phyloP scores from a whole-genome alignment of 345 rosid species.

The Aquilaria yunnanensis region DNA sequence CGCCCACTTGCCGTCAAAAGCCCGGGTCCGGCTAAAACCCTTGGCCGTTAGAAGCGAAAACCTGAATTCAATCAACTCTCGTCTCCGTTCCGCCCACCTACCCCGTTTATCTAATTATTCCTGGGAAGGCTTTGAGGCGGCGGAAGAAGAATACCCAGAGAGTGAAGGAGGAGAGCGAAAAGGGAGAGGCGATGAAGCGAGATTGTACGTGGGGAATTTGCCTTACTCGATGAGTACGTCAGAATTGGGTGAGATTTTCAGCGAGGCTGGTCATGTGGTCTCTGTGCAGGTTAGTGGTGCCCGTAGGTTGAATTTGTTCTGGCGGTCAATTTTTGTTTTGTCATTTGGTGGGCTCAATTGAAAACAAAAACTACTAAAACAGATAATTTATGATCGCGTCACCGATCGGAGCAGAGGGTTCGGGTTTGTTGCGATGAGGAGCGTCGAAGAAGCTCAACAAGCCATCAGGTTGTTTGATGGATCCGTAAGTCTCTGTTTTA shows the following conservation, averaged over 20 bases:
- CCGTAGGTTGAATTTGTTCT: background rate
- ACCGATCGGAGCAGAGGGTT: slow-evolving; percentile 98
- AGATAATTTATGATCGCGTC: slow-evolving; percentile 78
- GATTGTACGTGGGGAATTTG: slow-evolving; percentile 78
- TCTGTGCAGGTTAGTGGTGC: slow-evolving; percentile 52
- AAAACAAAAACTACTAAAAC: background rate
- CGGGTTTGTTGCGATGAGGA: slow-evolving; percentile 79
- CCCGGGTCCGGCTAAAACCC: slow-evolving; percentile 27
- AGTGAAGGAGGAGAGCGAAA: slow-evolving; percentile 22
- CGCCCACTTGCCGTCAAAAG: slow-evolving; percentile 21
- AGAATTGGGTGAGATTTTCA: slow-evolving; percentile 53
- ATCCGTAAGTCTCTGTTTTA: slow-evolving; percentile 48
- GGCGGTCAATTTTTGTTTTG: background rate
- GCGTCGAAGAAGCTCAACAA: slow-evolving; percentile 68
- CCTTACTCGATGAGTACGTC: slow-evolving; percentile 67
- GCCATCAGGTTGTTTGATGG: slow-evolving; percentile 78
- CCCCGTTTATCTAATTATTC: slow-evolving; percentile 26
- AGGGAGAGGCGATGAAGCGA: slow-evolving; percentile 41
- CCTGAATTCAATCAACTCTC: slow-evolving; percentile 18
- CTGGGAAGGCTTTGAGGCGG: slow-evolving; percentile 25
- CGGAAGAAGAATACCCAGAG: slow-evolving; percentile 27
- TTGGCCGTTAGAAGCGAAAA: slow-evolving; percentile 30
- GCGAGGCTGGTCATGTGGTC: slow-evolving; percentile 67
- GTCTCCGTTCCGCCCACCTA: slow-evolving; percentile 21
- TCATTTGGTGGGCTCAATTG: background rate